Evolutionary conservation across 2,329 filamentous ascomycete genomes (phyloP).

Genomic region (Coleophoma eucalyptorum): DNA sequence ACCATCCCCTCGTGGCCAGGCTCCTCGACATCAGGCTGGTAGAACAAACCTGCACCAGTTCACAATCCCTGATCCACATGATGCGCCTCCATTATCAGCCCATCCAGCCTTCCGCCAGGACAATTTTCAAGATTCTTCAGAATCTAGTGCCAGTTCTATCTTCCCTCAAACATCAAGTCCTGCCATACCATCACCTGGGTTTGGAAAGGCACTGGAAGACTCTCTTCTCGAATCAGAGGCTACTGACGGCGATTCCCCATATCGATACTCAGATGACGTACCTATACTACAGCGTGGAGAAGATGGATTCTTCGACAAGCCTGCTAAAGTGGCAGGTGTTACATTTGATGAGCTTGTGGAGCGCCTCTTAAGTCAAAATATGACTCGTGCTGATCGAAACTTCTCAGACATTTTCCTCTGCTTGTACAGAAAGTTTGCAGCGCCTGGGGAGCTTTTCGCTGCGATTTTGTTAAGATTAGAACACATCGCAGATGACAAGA

Average conservation of each 20-base stretch:
- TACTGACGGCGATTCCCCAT: constrained; percentile 65
- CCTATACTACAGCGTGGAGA: constrained; percentile 65
- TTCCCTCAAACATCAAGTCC: constrained; percentile 11
- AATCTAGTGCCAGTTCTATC: constrained; percentile 9
- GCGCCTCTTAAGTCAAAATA: constrained; percentile 75
- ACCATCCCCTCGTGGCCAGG: constrained; percentile 21
- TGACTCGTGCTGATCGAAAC: constrained; percentile 84
- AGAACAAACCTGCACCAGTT: constrained; percentile 26
- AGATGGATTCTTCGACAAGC: constrained; percentile 53
- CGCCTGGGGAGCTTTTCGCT: constrained; percentile 73
- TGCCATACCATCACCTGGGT: constrained; percentile 12
- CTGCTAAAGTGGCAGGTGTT: constrained; percentile 48
- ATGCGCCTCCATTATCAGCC: constrained; percentile 24
- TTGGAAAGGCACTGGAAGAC: constrained; percentile 16
- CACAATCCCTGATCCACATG: constrained; percentile 21
- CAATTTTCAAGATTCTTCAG: constrained; percentile 13
- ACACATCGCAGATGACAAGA: constrained; percentile 60
- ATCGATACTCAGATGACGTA: constrained; percentile 62
- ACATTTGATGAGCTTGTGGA: constrained; percentile 75
- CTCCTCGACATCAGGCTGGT: constrained; percentile 23
- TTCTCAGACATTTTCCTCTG: constrained; percentile 88
- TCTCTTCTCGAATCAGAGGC: constrained; percentile 47
- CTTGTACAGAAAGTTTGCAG: constrained; percentile 88
- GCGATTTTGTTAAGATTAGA: constrained; percentile 78
- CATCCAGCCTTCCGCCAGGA: constrained; percentile 26